Percentiles rank a stretch among this genome's conserved stretches.
phyloP scores from a whole-genome alignment of 2,329 filamentous ascomycete species.

The Penicillium verrucosum region DNA sequence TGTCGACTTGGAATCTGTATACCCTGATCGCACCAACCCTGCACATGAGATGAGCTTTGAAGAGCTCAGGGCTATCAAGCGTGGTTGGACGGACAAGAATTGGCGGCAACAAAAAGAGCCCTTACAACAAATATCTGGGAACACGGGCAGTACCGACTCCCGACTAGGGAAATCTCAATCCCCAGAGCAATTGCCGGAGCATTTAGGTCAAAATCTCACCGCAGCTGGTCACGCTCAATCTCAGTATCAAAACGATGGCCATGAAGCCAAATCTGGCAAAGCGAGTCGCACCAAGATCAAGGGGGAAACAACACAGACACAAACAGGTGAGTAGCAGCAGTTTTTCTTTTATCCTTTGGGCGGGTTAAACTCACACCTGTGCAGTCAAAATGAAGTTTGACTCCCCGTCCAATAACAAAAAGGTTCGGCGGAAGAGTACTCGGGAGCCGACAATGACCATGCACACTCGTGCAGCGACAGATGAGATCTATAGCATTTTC shows the following conservation, averaged over 20 bases:
- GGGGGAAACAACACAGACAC: constrained; percentile 62
- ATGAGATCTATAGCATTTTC: constrained; percentile 97
- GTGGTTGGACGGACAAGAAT: constrained; percentile 62
- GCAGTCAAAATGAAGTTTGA: constrained; percentile 92
- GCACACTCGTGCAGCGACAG: constrained; percentile 89
- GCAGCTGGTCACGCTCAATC: constrained; percentile 22
- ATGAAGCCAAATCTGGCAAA: constrained; percentile 40
- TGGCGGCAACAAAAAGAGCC: constrained; percentile 52
- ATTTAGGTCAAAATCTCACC: constrained; percentile 33
- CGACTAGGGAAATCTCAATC: constrained; percentile 16
- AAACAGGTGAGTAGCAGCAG: constrained; percentile 67
- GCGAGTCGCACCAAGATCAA: constrained; percentile 77
- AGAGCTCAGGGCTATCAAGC: constrained; percentile 75
- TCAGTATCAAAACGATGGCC: constrained; percentile 20
- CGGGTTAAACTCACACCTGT: constrained; percentile 29
- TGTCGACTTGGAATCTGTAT: constrained; percentile 80
- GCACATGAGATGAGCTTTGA: constrained; percentile 84
- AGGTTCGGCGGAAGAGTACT: constrained; percentile 72
- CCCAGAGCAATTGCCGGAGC: constrained; percentile 26
- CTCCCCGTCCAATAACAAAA: constrained; percentile 78
- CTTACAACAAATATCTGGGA: constrained; percentile 53
- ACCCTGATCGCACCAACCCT: constrained; percentile 69
- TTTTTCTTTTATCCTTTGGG: neutral
- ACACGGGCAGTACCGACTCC: constrained; percentile 25
- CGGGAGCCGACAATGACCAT: constrained; percentile 96